Evolutionary conservation across 177 flowering plant species (phyloP).

Genomic region (Telopea speciosissima): DNA sequence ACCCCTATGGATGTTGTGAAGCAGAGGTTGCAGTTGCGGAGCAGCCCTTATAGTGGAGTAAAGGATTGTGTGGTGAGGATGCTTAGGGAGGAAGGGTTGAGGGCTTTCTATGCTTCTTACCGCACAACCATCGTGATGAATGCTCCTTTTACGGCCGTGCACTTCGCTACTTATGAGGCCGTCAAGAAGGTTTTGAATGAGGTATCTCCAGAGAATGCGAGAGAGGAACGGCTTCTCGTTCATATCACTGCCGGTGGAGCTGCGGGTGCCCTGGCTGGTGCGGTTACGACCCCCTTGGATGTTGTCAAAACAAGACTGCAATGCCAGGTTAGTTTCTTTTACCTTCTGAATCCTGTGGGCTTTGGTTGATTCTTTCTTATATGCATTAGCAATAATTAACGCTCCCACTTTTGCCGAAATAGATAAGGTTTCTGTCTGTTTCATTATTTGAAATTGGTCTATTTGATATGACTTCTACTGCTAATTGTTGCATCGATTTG

Average conservation of each 20-base stretch:
- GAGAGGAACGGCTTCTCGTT: slow-evolving; percentile 59
- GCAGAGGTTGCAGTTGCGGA: slow-evolving; percentile 71
- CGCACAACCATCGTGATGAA: slow-evolving; percentile 86
- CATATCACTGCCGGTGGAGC: slow-evolving; percentile 90
- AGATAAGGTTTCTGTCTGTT: too few relatives aligned
- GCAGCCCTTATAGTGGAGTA: slow-evolving; percentile 57
- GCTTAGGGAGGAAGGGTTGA: slow-evolving; percentile 60
- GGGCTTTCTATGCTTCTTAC: slow-evolving; percentile 78
- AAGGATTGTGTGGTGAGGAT: slow-evolving; percentile 59
- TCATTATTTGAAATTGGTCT: too few relatives aligned
- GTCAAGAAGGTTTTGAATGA: slow-evolving; percentile 59
- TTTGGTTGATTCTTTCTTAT: too few relatives aligned
- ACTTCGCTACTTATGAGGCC: slow-evolving; percentile 78
- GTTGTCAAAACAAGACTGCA: slow-evolving; percentile 88
- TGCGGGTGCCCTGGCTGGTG: slow-evolving; percentile 81
- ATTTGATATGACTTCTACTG: too few relatives aligned
- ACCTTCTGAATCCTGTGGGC: neutral
- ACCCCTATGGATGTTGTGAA: slow-evolving; percentile 96
- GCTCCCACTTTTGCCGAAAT: too few relatives aligned
- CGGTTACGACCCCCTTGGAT: slow-evolving; percentile 78
- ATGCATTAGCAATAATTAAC: too few relatives aligned
- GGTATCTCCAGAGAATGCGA: slow-evolving; percentile 54
- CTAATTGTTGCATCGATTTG: too few relatives aligned
- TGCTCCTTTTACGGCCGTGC: slow-evolving; percentile 87
- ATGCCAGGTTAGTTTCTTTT: slow-evolving; percentile 53